Percentiles rank a stretch among this genome's conserved stretches.
phyloP scores from a whole-genome alignment of 352 stramenopile species.

The Pythium guiyangense region DNA sequence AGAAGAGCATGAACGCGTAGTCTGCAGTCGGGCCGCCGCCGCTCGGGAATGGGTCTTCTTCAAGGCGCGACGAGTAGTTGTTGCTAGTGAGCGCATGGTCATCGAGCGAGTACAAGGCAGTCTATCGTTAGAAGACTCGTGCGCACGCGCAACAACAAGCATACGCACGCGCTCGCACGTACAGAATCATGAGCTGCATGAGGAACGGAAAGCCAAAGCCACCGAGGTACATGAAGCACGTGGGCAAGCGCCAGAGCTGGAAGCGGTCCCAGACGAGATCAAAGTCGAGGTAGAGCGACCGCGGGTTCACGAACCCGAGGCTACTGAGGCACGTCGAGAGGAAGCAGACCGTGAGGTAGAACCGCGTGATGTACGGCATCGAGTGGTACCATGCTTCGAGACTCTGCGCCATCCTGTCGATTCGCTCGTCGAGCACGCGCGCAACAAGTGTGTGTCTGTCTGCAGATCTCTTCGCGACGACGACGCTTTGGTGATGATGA shows the following conservation, averaged over 20 bases:
- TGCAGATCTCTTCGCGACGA: neutral
- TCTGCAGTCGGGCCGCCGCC: slow-evolving; percentile 78
- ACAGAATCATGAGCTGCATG: slow-evolving; percentile 91
- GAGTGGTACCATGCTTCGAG: slow-evolving; percentile 84
- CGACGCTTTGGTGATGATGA: neutral
- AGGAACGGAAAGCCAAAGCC: slow-evolving; percentile 88
- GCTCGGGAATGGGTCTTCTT: slow-evolving; percentile 81
- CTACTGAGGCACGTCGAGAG: slow-evolving; percentile 75
- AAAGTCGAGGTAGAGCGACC: slow-evolving; percentile 83
- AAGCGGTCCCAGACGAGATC: slow-evolving; percentile 84
- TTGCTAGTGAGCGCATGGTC: too few species aligned
- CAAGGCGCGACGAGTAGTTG: slow-evolving; percentile 82
- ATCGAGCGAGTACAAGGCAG: too few species aligned
- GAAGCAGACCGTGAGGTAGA: slow-evolving; percentile 83
- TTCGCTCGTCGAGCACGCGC: neutral
- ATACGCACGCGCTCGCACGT: slow-evolving; percentile 8
- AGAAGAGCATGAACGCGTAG: slow-evolving; percentile 89
- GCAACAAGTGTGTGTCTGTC: neutral
- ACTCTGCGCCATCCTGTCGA: slow-evolving; percentile 47
- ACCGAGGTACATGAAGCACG: slow-evolving; percentile 87
- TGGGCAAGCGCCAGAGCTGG: slow-evolving; percentile 86
- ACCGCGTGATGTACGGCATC: slow-evolving; percentile 82
- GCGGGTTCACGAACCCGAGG: slow-evolving; percentile 75
- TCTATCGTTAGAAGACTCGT: too few species aligned
- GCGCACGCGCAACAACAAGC: neutral